Evolutionary conservation across 768 basidiomycete species (phyloP).

Genomic region (Termitomyces sp.): DNA sequence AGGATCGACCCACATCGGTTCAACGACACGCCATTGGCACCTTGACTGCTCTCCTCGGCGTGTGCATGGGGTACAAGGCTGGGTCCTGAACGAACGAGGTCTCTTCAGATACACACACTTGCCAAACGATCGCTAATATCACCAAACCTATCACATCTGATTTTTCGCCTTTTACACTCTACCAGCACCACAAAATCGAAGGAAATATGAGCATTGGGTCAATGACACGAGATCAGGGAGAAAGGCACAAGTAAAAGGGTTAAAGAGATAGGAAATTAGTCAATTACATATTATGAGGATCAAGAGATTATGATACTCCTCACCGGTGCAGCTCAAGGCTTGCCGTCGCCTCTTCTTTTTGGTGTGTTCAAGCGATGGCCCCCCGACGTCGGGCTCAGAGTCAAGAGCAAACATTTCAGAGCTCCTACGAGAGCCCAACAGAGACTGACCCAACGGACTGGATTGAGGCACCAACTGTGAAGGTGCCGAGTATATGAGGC

Average conservation of each 20-base stretch:
- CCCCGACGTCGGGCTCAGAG: conserved; percentile 52
- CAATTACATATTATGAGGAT: background rate
- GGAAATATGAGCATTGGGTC: conserved; percentile 15
- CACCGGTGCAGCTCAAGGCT: conserved; percentile 82
- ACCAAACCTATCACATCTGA: conserved; percentile 76
- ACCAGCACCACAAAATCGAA: conserved; percentile 14
- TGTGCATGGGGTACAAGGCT: conserved; percentile 78
- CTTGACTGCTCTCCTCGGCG: conserved; percentile 75
- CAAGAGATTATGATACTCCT: conserved; percentile 18
- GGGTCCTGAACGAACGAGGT: conserved; percentile 38
- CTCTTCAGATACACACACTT: conserved; percentile 6
- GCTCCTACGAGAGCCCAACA: conserved; percentile 21
- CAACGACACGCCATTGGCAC: conserved; percentile 81
- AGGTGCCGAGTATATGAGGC: conserved; percentile 18
- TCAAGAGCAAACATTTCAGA: conserved; percentile 34
- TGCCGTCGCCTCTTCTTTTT: conserved; percentile 83
- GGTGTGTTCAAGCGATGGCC: conserved; percentile 48
- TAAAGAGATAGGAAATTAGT: background rate
- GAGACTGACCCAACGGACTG: conserved; percentile 18
- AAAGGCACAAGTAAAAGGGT: background rate
- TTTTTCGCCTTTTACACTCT: conserved; percentile 87
- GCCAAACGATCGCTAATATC: conserved; percentile 9
- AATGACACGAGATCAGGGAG: background rate
- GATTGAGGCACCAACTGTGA: conserved; percentile 20
- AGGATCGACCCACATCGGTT: conserved; percentile 61